Evolutionary conservation across 192 early-diverging fungal species (phyloP), one percentile per base, ranked within the genome.

Genomic region (Coemansia pectinata): DNA sequence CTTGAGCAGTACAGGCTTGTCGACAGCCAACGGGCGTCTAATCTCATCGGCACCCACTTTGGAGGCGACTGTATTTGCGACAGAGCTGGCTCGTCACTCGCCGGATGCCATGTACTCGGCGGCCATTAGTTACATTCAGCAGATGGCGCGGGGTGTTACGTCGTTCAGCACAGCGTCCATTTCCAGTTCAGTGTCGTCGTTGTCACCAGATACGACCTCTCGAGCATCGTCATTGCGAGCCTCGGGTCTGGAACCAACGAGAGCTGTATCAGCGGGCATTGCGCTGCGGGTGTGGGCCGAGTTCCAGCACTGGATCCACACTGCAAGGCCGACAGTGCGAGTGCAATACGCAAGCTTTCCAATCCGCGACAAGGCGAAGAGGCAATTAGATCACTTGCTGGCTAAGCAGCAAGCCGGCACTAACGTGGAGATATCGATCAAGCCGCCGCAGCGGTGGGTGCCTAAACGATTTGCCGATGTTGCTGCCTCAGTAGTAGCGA

Each of bases 231-330:
- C 61, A 15, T 23, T 5, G 11, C 14, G 5, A 33, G 14, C 27
- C 66, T 38, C 27, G 6, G 6, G 53, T 42, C 23, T 7, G 12
- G 17, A 45, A 1, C 42, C 42, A 17, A 17, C 42, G 15, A 17
- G 50, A 40, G 19, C 21, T 9, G 21, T 50, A 2, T 19, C 48
- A 50, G 19, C 48, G 48, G 10, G 21, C 8, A 5, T 69, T n/a
- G 69, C 69, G 4, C 21, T 75, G 70, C 73, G 72, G 2, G 9
- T 69, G 40, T 72, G 73, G 69, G 47, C 63, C 5, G 78, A 80
- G 63, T 80, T 75, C 55, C 61, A 63, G 55, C 27, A 53, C 31
- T 80, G 78, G 78, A 29, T 61, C 11, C 17, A 62, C 11, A 39
- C 38, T 6, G 19, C 21, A n/a, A 33, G 34, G 44, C 66, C 52